Conservation (phyloP, 306 rosid species). For the Morella rubra region DNA sequence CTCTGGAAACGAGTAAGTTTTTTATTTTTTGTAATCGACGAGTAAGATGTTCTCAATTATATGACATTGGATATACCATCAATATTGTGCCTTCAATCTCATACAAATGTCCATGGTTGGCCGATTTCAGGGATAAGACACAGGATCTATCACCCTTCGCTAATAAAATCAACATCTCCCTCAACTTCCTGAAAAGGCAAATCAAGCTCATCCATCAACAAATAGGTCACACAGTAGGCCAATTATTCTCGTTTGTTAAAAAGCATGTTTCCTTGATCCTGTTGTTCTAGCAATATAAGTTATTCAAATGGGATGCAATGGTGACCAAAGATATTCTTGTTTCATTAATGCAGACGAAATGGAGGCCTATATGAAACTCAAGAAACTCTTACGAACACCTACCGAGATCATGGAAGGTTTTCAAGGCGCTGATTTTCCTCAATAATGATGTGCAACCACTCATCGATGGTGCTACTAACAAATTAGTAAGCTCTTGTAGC, state of each 20-base stretch:
- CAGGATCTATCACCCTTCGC: constrained; percentile 42
- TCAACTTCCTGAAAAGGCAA: constrained; percentile 43
- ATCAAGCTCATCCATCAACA: constrained; percentile 27
- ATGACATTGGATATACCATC: no score
- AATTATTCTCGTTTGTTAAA: no score
- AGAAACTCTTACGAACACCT: constrained; percentile 26
- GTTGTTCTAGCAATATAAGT: background rate
- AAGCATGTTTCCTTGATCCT: background rate
- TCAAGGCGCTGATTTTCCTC: constrained; percentile 26
- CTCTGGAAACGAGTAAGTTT: constrained; percentile 42
- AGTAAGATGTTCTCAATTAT: no score
- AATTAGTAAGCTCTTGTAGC: constrained; percentile 26
- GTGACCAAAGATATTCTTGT: background rate
- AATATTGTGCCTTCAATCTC: background rate
- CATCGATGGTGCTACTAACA: constrained; percentile 43
- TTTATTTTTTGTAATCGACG: no score
- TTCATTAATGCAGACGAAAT: constrained; percentile 21
- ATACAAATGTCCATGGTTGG: background rate
- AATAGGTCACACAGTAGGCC: constrained; percentile 26
- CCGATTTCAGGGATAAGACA: constrained; percentile 31
- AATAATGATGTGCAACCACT: constrained; percentile 24
- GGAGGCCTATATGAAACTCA: constrained; percentile 1
- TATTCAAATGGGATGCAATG: background rate
- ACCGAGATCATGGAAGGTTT: constrained; percentile 36
- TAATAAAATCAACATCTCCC: constrained; percentile 47